A percentile compares a stretch with the other conserved stretches of the same genome.
Evolutionary conservation across 148 eudicot species (phyloP).

Genomic region (Chenopodium quinoa): DNA sequence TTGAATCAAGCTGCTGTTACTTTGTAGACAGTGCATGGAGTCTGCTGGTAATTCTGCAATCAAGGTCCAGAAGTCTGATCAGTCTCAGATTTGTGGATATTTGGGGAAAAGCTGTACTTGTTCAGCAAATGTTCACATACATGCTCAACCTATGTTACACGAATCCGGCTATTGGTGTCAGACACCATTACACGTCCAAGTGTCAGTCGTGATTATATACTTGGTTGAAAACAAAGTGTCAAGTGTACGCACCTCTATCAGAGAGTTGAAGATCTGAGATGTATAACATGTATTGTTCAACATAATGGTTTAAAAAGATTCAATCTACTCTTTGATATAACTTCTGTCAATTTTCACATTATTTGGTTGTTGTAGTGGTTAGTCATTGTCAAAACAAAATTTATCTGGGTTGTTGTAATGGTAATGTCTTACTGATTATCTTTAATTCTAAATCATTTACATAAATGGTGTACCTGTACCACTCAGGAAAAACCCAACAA

Average conservation of each 20-base stretch:
- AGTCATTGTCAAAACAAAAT: constrained; percentile 19
- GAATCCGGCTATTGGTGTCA: neutral
- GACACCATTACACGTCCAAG: neutral
- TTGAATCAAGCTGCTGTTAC: neutral
- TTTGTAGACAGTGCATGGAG: neutral
- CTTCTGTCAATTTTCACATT: neutral
- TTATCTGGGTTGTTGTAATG: constrained; percentile 4
- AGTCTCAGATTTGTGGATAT: neutral
- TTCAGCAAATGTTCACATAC: neutral
- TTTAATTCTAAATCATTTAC: neutral
- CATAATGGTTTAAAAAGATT: neutral
- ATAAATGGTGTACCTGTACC: neutral
- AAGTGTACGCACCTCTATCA: neutral
- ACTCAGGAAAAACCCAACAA: constrained; percentile 12
- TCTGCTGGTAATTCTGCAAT: neutral
- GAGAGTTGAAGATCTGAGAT: neutral
- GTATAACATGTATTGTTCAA: neutral
- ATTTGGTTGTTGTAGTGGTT: constrained; percentile 16
- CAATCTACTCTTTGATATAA: neutral
- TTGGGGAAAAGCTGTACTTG: neutral
- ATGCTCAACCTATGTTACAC: neutral
- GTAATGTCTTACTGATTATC: constrained; percentile 6
- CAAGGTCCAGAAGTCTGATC: neutral
- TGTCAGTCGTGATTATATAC: neutral
- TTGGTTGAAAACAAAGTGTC: too few species aligned